These are phyloP conservation scores for Phlegmacium glaucopus DNA, from an alignment of 768 basidiomycete genomes.

Conservation along the genomic window DNA sequence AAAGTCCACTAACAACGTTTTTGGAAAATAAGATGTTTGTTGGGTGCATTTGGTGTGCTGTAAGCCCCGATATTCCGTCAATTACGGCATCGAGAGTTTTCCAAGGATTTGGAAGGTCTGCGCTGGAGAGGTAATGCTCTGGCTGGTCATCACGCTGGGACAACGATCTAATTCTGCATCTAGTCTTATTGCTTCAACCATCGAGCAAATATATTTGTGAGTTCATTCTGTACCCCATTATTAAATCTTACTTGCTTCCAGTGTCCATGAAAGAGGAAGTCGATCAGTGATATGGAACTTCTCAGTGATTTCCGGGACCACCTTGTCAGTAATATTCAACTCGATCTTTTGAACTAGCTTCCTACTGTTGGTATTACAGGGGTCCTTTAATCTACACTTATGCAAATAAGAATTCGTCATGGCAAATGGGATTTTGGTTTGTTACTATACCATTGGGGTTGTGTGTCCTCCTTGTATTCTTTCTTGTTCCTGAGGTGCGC, in stretches of 20 bases:
- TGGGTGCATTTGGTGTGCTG: constrained; percentile 42
- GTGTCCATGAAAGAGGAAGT: constrained; percentile 41
- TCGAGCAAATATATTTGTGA: constrained; percentile 42
- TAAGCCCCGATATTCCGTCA: constrained; percentile 37
- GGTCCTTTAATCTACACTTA: constrained; percentile 44
- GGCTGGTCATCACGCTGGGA: too few species aligned
- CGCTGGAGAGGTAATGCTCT: constrained; percentile 36
- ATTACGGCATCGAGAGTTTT: constrained; percentile 41
- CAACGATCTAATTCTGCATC: neutral
- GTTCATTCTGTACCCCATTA: neutral
- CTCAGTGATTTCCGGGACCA: constrained; percentile 40
- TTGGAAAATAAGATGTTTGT: constrained; percentile 34
- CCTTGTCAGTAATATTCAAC: constrained; percentile 26
- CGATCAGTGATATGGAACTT: constrained; percentile 44
- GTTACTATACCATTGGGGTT: constrained; percentile 41
- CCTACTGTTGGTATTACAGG: too few species aligned
- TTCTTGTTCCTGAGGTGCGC: constrained; percentile 41
- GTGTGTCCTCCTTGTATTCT: constrained; percentile 33
- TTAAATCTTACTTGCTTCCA: constrained; percentile 8
- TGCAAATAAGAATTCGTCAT: constrained; percentile 39
- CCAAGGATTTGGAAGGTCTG: constrained; percentile 45
- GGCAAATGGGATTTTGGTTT: constrained; percentile 47
- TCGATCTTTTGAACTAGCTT: neutral
- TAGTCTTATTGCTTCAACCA: constrained; percentile 39
- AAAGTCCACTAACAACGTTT: too few species aligned